A percentile compares a stretch with the other conserved stretches of the same genome.
phyloP scores from a whole-genome alignment of 106 monocot species.

The Amphibolis antarctica region DNA sequence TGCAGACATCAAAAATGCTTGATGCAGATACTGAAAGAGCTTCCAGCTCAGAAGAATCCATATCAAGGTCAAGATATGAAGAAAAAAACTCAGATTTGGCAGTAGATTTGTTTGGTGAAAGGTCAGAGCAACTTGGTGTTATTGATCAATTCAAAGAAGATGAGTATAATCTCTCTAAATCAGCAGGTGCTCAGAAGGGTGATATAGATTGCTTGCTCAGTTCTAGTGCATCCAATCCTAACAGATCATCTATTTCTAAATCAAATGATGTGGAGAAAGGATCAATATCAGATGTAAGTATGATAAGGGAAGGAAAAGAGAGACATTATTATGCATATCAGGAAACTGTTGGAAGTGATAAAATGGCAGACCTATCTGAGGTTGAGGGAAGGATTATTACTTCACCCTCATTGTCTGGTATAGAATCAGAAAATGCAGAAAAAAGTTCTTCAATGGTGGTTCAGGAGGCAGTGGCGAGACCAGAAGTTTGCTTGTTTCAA shows the following conservation, averaged over 20 bases:
- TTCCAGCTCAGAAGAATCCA: background rate
- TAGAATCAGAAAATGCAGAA: background rate
- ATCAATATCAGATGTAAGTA: background rate
- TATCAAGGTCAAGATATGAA: background rate
- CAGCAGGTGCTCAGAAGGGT: background rate
- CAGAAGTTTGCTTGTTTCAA: background rate
- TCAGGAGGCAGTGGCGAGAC: conserved; percentile 1
- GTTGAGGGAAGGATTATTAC: background rate
- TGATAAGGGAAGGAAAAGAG: conserved; percentile 10
- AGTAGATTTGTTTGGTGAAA: conserved; percentile 1
- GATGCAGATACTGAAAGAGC: background rate
- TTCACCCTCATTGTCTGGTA: background rate
- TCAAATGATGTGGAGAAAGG: background rate
- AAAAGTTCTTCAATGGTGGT: background rate
- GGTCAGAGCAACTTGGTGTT: background rate
- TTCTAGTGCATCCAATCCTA: too few species aligned
- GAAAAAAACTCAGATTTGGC: conserved; percentile 1
- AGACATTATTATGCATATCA: background rate
- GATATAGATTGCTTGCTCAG: background rate
- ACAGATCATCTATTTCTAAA: background rate
- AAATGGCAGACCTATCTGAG: background rate
- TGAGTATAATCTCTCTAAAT: background rate
- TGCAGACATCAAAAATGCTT: background rate
- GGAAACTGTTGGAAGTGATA: background rate
- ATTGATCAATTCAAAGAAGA: background rate